These are phyloP conservation scores for Lachancea dasiensis DNA, from an alignment of 805 yeast species.

Conservation along the genomic window DNA sequence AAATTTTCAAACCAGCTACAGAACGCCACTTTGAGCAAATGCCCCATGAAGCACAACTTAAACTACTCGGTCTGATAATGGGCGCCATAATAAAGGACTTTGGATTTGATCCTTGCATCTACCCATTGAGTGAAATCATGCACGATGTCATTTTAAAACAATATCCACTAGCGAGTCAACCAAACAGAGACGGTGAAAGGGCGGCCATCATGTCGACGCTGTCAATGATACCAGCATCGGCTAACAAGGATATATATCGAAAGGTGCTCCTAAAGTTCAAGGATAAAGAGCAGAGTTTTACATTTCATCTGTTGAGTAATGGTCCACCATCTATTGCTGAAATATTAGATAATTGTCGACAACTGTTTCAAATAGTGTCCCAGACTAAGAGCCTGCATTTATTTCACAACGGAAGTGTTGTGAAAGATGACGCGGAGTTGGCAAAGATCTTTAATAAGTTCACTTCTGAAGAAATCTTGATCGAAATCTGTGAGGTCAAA, in stretches of 20 bases:
- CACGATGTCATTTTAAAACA: slow-evolving; percentile 55
- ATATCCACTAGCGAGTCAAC: slow-evolving; percentile 44
- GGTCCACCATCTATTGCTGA: slow-evolving; percentile 80
- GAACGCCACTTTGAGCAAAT: slow-evolving; percentile 32
- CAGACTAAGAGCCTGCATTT: slow-evolving; percentile 17
- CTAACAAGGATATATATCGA: slow-evolving; percentile 32
- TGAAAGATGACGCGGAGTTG: slow-evolving; percentile 43
- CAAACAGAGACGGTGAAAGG: slow-evolving; percentile 7
- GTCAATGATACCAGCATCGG: slow-evolving; percentile 34
- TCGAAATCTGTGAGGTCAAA: slow-evolving; percentile 34
- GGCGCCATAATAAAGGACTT: slow-evolving; percentile 74
- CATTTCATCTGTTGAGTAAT: slow-evolving; percentile 55
- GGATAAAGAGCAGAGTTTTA: slow-evolving; percentile 52
- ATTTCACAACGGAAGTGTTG: slow-evolving; percentile 17
- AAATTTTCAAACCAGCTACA: slow-evolving; percentile 24
- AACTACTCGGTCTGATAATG: slow-evolving; percentile 50
- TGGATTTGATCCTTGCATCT: slow-evolving; percentile 67
- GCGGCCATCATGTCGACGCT: slow-evolving; percentile 24
- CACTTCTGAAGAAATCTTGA: slow-evolving; percentile 32
- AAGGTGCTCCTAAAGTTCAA: slow-evolving; percentile 47
- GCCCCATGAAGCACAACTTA: slow-evolving; percentile 42
- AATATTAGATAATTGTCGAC: slow-evolving; percentile 68
- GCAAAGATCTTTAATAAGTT: slow-evolving; percentile 39
- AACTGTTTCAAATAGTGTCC: slow-evolving; percentile 54
- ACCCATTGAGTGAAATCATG: slow-evolving; percentile 61